These are phyloP conservation scores for Arachnomyces sp. DNA, from an alignment of 2,329 filamentous ascomycete genomes.

Conservation along the genomic window DNA sequence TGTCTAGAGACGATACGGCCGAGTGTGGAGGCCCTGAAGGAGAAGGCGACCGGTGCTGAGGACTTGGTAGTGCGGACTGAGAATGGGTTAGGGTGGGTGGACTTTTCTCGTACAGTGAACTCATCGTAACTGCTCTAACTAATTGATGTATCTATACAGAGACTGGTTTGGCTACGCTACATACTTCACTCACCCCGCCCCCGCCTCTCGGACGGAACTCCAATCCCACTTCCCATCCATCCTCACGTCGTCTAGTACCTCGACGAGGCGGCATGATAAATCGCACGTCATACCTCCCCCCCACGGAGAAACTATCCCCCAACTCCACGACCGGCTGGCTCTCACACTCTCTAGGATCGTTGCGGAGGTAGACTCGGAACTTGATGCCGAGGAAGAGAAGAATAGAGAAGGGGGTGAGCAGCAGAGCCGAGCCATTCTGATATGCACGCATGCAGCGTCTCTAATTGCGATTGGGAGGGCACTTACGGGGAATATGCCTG, in stretches of 20 bases:
- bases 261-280: constrained; percentile 43
- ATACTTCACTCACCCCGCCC: constrained; percentile 74
- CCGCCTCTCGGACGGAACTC: constrained; percentile 57
- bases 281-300: constrained; percentile 60
- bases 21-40: constrained; percentile 36
- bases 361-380: constrained; percentile 56
- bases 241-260: constrained; percentile 30
- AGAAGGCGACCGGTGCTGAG: constrained; percentile 25
- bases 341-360: constrained; percentile 63
- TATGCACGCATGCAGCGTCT: constrained; percentile 84
- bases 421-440: constrained; percentile 53
- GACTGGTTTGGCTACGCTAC: constrained; percentile 85
- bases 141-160: constrained; percentile 35
- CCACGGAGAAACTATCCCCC: constrained; percentile 68
- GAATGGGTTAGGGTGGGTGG: constrained; percentile 43
- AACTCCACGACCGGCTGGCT: constrained; percentile 73
- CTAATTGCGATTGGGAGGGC: constrained; percentile 79
- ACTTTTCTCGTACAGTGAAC: not conserved
- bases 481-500: constrained; percentile 69
- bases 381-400: constrained; percentile 27
- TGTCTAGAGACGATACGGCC: constrained; percentile 78
- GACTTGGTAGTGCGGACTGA: constrained; percentile 40
- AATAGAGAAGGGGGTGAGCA: constrained; percentile 52
- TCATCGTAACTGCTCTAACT: too few relatives aligned
- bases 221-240: constrained; percentile 52